phyloP scores from a whole-genome alignment of 768 basidiomycete genomes.

The Lactifluus piperatus region DNA sequence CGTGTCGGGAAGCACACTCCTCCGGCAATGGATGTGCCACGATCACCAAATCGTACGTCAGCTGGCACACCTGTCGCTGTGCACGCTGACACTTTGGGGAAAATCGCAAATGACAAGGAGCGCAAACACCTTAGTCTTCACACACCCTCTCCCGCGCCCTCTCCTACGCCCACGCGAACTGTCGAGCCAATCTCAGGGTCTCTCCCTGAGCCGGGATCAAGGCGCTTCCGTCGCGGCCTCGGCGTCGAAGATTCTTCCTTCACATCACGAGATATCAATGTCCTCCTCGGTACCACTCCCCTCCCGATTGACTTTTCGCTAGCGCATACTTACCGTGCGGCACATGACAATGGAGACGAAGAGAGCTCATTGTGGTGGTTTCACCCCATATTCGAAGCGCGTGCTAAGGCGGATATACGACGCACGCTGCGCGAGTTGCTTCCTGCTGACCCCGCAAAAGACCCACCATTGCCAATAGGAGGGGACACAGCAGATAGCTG shows the following conservation, averaged over 20 bases:
- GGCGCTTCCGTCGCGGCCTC: background rate
- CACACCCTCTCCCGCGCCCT: background rate
- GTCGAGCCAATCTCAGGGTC: background rate
- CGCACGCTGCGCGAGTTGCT: conserved; percentile 5
- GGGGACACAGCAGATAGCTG: background rate
- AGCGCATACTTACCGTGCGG: background rate
- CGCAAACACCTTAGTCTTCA: background rate
- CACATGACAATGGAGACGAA: background rate
- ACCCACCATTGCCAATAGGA: background rate
- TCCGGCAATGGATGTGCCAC: background rate
- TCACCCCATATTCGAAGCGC: conserved; percentile 6
- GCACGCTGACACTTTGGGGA: background rate
- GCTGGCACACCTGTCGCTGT: too few relatives aligned
- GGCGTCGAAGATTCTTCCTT: background rate
- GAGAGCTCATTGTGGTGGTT: conserved; percentile 7
- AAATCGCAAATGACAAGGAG: background rate
- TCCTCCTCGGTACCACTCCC: conserved; percentile 2
- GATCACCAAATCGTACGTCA: background rate
- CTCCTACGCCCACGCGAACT: background rate
- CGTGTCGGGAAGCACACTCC: background rate
- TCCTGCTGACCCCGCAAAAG: conserved; percentile 4
- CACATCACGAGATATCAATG: background rate
- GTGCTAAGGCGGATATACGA: conserved; percentile 12
- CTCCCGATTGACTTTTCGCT: conserved; percentile 1
- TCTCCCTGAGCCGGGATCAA: background rate